A percentile compares a stretch with the other conserved stretches of the same genome.
Conservation (phyloP, 106 monocot species). For the Dendrobium catenatum region DNA sequence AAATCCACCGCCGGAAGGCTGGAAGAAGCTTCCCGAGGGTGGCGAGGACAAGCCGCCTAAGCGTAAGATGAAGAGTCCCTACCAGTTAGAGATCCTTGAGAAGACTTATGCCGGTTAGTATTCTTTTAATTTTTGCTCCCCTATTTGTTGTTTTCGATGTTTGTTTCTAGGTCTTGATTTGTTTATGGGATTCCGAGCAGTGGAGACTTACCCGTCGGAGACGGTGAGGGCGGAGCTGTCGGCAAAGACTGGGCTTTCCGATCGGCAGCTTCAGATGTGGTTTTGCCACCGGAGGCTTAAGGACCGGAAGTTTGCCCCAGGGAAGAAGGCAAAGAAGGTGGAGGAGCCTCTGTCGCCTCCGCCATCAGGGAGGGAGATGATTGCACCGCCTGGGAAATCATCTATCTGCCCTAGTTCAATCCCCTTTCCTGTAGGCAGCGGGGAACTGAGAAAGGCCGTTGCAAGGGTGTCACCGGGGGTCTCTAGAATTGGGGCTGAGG, state of each 20-base stretch:
- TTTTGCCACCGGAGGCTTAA: conserved; percentile 95
- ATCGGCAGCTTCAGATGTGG: conserved; percentile 99
- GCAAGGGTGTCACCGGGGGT: conserved; percentile 25
- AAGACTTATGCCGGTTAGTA: conserved; percentile 74
- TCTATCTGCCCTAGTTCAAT: conserved; percentile 15
- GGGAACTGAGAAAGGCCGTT: conserved; percentile 40
- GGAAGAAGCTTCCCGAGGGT: conserved; percentile 22
- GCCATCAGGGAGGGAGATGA: background rate
- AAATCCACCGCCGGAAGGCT: conserved; percentile 26
- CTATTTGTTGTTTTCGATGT: conserved; percentile 5
- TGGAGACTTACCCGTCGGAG: conserved; percentile 78
- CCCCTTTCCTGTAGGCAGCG: conserved; percentile 17
- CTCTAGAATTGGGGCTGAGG: conserved; percentile 29
- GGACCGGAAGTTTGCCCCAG: conserved; percentile 52
- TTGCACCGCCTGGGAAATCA: conserved; percentile 7
- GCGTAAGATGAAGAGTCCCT: conserved; percentile 97
- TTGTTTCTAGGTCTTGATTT: conserved; percentile 15
- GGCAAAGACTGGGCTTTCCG: conserved; percentile 66
- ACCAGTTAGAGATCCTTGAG: conserved; percentile 90
- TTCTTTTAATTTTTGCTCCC: background rate
- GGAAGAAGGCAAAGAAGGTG: conserved; percentile 31
- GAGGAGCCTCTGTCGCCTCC: conserved; percentile 15
- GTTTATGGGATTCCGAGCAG: conserved; percentile 28
- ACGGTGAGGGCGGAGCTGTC: conserved; percentile 69
- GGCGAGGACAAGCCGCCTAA: conserved; percentile 52